A percentile compares a stretch with the other conserved stretches of the same genome.
Conservation (phyloP, 441 rosid genomes). For the Rhodomyrtus psidioides region DNA sequence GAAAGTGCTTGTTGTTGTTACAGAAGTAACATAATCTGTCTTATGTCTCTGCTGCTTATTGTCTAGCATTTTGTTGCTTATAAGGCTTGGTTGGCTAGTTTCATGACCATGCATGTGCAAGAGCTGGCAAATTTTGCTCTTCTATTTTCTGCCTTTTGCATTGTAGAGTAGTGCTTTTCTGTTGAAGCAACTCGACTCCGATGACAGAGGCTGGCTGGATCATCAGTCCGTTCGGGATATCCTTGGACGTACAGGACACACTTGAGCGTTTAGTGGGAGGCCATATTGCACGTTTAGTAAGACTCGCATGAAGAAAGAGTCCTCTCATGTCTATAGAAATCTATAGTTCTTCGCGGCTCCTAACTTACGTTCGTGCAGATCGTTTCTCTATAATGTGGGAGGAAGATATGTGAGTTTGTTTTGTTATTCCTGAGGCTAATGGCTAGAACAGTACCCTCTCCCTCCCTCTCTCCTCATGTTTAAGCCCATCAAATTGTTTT, state of each 20-base stretch:
- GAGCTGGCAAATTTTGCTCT: not conserved
- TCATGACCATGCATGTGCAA: not conserved
- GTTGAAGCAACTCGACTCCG: not conserved
- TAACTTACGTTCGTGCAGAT: not conserved
- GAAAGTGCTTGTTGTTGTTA: not conserved
- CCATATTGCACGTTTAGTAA: not conserved
- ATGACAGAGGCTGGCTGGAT: not conserved
- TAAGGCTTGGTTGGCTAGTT: not conserved
- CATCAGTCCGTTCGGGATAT: not conserved
- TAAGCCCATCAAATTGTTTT: not conserved
- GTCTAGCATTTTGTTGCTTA: not conserved
- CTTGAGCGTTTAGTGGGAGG: not conserved
- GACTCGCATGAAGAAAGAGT: not conserved
- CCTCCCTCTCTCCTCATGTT: not conserved
- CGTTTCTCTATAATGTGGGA: not conserved
- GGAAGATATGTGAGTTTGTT: not conserved
- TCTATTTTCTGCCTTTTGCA: not conserved
- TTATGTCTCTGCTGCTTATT: not conserved
- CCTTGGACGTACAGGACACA: not conserved
- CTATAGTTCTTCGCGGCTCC: not conserved
- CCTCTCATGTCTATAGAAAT: not conserved
- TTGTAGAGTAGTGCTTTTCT: not conserved
- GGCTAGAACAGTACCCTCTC: not conserved
- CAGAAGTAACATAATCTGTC: not conserved
- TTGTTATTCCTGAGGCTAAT: not conserved